phyloP scores from a whole-genome alignment of 306 rosid genomes.

The Fragaria nilgerrensis region DNA sequence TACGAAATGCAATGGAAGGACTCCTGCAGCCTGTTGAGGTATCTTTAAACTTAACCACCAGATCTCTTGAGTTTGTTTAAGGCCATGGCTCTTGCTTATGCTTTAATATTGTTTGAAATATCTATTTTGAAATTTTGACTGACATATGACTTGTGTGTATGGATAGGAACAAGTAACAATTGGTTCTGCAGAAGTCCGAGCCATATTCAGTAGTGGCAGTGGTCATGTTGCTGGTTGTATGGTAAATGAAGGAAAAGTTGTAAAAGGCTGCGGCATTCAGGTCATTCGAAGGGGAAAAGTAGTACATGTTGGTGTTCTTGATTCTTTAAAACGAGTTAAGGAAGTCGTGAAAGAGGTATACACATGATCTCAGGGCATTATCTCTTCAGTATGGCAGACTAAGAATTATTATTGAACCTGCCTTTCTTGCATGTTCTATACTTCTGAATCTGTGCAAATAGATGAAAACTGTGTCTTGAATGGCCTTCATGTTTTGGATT shows the following conservation, averaged over 20 bases:
- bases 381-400: neutral
- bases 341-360: conserved; percentile 86
- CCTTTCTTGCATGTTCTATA: neutral
- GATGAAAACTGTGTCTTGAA: neutral
- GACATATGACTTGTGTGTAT: conserved; percentile 28
- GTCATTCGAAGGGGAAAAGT: conserved; percentile 72
- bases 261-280: conserved; percentile 72
- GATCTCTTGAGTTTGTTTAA: conserved; percentile 10
- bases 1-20: conserved; percentile 96
- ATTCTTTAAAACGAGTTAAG: conserved; percentile 90
- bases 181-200: conserved; percentile 87
- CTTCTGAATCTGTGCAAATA: neutral
- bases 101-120: conserved; percentile 13
- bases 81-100: conserved; percentile 11
- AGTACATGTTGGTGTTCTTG: conserved; percentile 56
- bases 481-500: too few species aligned
- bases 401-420: neutral
- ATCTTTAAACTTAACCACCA: neutral
- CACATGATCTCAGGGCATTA: neutral
- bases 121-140: conserved; percentile 19
- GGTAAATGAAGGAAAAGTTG: conserved; percentile 72
- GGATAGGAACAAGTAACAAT: conserved; percentile 67
- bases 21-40: conserved; percentile 88
- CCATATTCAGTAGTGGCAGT: conserved; percentile 89
- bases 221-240: conserved; percentile 97